Base-by-base conservation (phyloP, 441 rosid genomes). In the Adansonia grandidieri region DNA sequence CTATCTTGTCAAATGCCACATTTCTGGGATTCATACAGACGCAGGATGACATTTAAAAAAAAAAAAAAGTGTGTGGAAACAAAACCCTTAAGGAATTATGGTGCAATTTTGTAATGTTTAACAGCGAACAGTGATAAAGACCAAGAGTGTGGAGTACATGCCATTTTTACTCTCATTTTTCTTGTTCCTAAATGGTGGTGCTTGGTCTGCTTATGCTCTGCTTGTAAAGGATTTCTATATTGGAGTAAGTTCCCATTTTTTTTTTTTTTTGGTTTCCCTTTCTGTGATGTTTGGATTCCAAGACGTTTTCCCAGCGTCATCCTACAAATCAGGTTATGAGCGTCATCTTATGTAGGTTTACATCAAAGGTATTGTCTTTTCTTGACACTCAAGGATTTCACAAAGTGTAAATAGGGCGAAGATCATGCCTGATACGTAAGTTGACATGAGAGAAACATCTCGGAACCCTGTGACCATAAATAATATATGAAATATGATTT, bases 121-220 rank as follows among this genome's bases (percentile, higher is more conserved):
- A 76, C 85, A 91, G 92, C 79, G 82, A 76, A 72, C 73, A 4
- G 90, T 91, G 73, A 66, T 91, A 51, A 69, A 57, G 80, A 89
- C 88, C 0, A 76, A 75, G 76, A 88, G 91, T 48, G 94, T 91
- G 17, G 83, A 83, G 82, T 91, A 86, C 84, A 88, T 89, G 94
- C 92, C 94, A 0, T 91, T 91, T 66, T 73, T 87, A 50, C 89
- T 91, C 74, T 87, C 89, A 2, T 87, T 89, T 72, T 84, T 82
- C 83, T 81, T 91, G 45, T 86, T 87, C 69, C 84, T 89, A 48
- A 91, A 88, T 56, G 92, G 84, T 0, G 84, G 84, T 13, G 69
- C 82, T 10, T 91, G 94, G 92, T 84, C 85, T 0, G 54, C 65
- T 80, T 91, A 91, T 47, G 74, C 94, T 0, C 2, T 82, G 22